Evolutionary conservation across 345 rosid genomes (phyloP).

Genomic region (Hirschfeldia incana): DNA sequence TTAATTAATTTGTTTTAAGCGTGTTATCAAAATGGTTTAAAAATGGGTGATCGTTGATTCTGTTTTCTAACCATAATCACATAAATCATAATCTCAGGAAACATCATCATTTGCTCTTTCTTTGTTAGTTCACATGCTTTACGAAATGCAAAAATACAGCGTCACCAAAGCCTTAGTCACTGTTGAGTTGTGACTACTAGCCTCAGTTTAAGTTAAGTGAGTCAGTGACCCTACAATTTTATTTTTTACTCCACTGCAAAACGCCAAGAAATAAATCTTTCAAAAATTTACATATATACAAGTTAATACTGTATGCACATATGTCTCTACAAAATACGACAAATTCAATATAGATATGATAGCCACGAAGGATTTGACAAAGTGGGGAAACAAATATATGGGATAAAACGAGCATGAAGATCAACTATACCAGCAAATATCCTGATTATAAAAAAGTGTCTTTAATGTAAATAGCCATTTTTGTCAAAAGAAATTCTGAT

Average conservation of each 20-base stretch:
- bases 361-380: background rate
- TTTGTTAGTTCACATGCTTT: background rate
- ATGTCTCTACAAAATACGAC: background rate
- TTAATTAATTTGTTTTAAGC: background rate
- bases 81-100: no score
- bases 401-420: background rate
- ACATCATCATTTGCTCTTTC: background rate
- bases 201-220: background rate
- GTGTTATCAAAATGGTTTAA: background rate
- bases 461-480: no score
- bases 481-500: no score
- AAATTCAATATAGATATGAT: background rate
- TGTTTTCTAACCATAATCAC: no score
- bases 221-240: constrained; percentile 9
- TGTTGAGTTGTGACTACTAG: background rate
- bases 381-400: background rate
- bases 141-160: background rate
- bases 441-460: background rate
- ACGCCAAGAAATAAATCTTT: constrained; percentile 1
- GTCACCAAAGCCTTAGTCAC: background rate
- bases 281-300: background rate
- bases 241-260: background rate
- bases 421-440: background rate
- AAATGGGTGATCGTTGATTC: no score
- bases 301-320: background rate